Evolutionary conservation across 1,139 yeast species (phyloP).

Genomic region (Saccharomyces hybrid): DNA sequence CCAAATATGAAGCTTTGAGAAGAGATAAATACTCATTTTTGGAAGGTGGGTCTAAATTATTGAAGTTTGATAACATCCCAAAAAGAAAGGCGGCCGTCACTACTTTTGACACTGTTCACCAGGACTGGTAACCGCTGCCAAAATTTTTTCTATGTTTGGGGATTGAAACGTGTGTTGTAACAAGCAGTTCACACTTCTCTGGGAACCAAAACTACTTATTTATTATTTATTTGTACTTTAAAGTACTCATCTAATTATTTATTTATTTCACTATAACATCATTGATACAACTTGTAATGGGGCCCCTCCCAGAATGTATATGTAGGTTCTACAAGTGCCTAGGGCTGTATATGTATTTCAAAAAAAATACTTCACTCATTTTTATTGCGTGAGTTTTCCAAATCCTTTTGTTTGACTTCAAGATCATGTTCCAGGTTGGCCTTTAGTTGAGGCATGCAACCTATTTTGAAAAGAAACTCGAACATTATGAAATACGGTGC

Average conservation of each 20-base stretch:
- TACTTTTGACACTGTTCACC: conserved; percentile 57
- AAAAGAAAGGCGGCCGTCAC: conserved; percentile 46
- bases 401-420: conserved; percentile 21
- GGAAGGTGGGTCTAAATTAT: conserved; percentile 71
- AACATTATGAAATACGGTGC: conserved; percentile 88
- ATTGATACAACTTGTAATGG: conserved; percentile 5
- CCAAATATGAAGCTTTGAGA: conserved; percentile 68
- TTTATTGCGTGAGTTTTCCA: conserved; percentile 19
- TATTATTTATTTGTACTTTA: conserved; percentile 6
- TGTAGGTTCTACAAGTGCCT: no score
- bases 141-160: no score
- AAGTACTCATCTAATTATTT: conserved; percentile 1
- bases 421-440: conserved; percentile 42
- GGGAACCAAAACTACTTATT: background rate
- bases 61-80: conserved; percentile 44
- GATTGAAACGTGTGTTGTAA: background rate
- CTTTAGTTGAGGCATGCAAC: conserved; percentile 51
- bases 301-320: no score
- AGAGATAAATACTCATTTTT: conserved; percentile 77
- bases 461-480: conserved; percentile 64
- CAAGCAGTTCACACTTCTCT: no score
- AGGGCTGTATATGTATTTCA: no score
- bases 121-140: conserved; percentile 74
- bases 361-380: no score
- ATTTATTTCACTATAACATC: conserved; percentile 2